These are phyloP conservation scores for Cercospora citrullina DNA, from an alignment of 2,329 filamentous ascomycete species.

Conservation along the genomic window DNA sequence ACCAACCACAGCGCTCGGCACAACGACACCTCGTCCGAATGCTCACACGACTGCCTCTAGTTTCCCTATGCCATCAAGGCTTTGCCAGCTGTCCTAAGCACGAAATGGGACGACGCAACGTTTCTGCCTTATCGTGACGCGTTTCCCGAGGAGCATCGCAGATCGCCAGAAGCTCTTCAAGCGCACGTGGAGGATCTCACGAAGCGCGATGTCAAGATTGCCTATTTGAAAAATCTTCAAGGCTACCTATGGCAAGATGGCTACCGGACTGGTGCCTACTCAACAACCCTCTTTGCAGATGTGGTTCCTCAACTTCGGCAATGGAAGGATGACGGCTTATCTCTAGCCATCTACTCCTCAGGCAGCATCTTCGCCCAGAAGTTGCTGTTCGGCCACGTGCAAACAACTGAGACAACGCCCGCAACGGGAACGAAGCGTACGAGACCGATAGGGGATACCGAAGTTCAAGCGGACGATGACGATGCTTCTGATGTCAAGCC, in stretches of 20 bases:
- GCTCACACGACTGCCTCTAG: slow-evolving; percentile 40
- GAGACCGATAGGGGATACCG: slow-evolving; percentile 18
- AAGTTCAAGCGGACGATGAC: slow-evolving; percentile 23
- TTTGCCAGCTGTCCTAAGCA: slow-evolving; percentile 63
- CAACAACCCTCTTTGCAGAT: slow-evolving; percentile 72
- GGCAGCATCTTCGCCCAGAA: slow-evolving; percentile 80
- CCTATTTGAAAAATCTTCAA: slow-evolving; percentile 77
- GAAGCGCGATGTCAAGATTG: slow-evolving; percentile 68
- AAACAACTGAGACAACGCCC: slow-evolving; percentile 16
- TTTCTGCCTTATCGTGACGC: slow-evolving; percentile 69
- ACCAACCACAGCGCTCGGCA: slow-evolving; percentile 16
- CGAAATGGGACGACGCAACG: slow-evolving; percentile 64
- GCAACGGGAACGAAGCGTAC: slow-evolving; percentile 22
- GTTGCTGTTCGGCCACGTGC: slow-evolving; percentile 68
- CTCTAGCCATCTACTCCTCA: slow-evolving; percentile 75
- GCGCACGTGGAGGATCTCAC: slow-evolving; percentile 71
- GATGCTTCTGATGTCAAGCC: slow-evolving; percentile 10
- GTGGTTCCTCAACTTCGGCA: slow-evolving; percentile 55
- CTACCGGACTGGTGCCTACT: slow-evolving; percentile 68
- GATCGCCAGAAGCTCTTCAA: slow-evolving; percentile 60
- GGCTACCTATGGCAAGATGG: slow-evolving; percentile 76
- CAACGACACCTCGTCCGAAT: neutral
- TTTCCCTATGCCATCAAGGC: slow-evolving; percentile 74
- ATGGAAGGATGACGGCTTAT: slow-evolving; percentile 60
- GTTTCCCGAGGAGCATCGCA: slow-evolving; percentile 66